These are phyloP conservation scores for Melaleuca alternifolia DNA, from an alignment of 345 rosid genomes.

Conservation along the genomic window DNA sequence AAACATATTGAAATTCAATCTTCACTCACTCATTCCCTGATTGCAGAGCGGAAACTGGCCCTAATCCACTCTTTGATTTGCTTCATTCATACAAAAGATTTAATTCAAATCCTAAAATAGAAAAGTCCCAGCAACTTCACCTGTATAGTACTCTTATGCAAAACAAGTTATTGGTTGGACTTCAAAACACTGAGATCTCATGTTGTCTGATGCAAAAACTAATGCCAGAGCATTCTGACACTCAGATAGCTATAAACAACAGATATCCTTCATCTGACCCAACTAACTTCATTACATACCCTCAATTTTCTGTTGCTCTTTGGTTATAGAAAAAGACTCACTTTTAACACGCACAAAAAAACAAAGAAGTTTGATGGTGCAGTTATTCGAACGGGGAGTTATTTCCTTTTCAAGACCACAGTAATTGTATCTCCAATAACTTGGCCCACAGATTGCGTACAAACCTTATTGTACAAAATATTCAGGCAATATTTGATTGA, in stretches of 20 bases:
- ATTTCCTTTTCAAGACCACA: background rate
- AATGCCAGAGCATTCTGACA: background rate
- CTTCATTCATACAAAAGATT: background rate
- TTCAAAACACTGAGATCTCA: background rate
- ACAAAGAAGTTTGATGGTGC: background rate
- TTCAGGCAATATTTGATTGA: background rate
- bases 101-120: background rate
- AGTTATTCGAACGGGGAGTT: background rate
- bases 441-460: background rate
- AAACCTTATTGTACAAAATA: background rate
- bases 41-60: background rate
- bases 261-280: background rate
- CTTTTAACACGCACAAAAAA: background rate
- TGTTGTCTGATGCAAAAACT: background rate
- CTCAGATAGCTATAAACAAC: background rate
- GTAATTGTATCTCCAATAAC: background rate
- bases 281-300: background rate
- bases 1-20: background rate
- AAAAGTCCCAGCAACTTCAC: background rate
- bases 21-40: background rate
- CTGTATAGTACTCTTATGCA: background rate
- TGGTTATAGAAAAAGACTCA: background rate
- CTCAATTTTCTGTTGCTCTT: background rate
- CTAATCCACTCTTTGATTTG: background rate
- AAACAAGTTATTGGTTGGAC: background rate